Conservation (phyloP, 2,329 filamentous ascomycete species). For the Hirsutella minnesotensis region DNA sequence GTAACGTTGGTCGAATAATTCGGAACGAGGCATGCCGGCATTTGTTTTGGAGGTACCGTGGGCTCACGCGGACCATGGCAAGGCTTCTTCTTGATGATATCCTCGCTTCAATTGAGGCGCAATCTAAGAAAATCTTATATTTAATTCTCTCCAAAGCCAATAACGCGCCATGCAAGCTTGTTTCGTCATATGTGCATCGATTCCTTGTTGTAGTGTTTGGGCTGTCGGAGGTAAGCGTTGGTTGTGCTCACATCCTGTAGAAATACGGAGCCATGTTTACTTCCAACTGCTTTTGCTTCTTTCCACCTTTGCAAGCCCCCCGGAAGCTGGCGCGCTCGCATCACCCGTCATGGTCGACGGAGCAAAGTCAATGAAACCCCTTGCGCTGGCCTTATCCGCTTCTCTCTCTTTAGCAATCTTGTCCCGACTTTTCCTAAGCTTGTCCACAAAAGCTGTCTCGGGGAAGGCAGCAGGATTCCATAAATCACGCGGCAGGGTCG, state of each 20-base stretch:
- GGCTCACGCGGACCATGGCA: slow-evolving; percentile 6
- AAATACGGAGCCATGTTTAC: too few relatives aligned
- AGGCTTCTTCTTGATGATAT: slow-evolving; percentile 15
- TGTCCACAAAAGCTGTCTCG: slow-evolving; percentile 37
- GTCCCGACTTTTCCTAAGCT: slow-evolving; percentile 36
- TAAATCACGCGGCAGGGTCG: slow-evolving; percentile 41
- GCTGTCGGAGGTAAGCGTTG: too few relatives aligned
- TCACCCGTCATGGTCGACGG: slow-evolving; percentile 12
- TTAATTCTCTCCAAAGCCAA: too few relatives aligned
- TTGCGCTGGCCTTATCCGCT: slow-evolving; percentile 24
- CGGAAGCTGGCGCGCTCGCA: slow-evolving; percentile 10
- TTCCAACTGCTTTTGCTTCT: slow-evolving; percentile 23
- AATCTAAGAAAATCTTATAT: too few relatives aligned
- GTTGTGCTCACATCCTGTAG: too few relatives aligned
- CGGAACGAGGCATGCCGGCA: too few relatives aligned
- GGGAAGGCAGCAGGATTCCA: slow-evolving; percentile 50
- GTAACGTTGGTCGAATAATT: too few relatives aligned
- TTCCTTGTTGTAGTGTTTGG: too few relatives aligned
- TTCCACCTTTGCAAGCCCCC: slow-evolving; percentile 15
- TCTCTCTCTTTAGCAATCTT: slow-evolving; percentile 32
- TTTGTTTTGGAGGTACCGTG: too few relatives aligned
- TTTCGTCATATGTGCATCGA: too few relatives aligned
- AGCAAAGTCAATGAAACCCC: slow-evolving; percentile 38
- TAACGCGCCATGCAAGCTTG: too few relatives aligned
- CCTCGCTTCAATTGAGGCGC: slow-evolving; percentile 11